Percentiles rank a stretch among this genome's conserved stretches.
Conservation (phyloP, 1,284 basidiomycete genomes). For the Xerocomus amazonicus region DNA sequence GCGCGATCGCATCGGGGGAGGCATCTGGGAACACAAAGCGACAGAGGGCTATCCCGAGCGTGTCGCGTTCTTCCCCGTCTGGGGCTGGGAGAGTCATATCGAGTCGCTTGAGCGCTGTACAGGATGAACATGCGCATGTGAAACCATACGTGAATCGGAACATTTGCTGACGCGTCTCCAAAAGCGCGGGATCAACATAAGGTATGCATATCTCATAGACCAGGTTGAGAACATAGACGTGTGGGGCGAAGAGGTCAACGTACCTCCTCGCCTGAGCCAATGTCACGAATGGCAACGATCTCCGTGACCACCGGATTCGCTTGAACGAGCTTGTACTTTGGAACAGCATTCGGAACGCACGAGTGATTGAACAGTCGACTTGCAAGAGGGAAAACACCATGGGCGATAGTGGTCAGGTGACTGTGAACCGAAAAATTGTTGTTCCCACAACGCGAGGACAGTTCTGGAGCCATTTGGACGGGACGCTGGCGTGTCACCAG, state of each 20-base stretch:
- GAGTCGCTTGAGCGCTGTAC: slow-evolving; percentile 39
- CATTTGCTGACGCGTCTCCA: slow-evolving; percentile 55
- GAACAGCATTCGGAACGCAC: slow-evolving; percentile 67
- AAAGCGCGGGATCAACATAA: slow-evolving; percentile 71
- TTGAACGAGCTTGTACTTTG: slow-evolving; percentile 49
- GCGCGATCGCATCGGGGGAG: slow-evolving; percentile 12
- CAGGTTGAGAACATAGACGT: not conserved
- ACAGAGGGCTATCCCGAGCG: slow-evolving; percentile 37
- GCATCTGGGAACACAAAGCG: slow-evolving; percentile 35
- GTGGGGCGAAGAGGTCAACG: slow-evolving; percentile 1
- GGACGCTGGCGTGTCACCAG: slow-evolving; percentile 26
- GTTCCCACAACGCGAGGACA: slow-evolving; percentile 65
- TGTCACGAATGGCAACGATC: slow-evolving; percentile 56
- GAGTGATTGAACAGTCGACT: slow-evolving; percentile 77
- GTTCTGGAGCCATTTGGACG: slow-evolving; percentile 36
- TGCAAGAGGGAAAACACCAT: slow-evolving; percentile 69
- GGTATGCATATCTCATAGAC: slow-evolving; percentile 58
- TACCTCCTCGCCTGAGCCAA: slow-evolving; percentile 62
- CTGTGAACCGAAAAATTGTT: slow-evolving; percentile 75
- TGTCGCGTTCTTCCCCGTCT: slow-evolving; percentile 14
- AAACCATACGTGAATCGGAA: slow-evolving; percentile 66
- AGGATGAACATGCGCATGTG: slow-evolving; percentile 57
- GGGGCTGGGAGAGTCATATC: slow-evolving; percentile 27
- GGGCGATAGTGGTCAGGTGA: slow-evolving; percentile 60
- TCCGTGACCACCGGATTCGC: slow-evolving; percentile 49